These are phyloP conservation scores for Bromus sterilis DNA, from an alignment of 176 grass and related monocot genomes.

Conservation along the genomic window DNA sequence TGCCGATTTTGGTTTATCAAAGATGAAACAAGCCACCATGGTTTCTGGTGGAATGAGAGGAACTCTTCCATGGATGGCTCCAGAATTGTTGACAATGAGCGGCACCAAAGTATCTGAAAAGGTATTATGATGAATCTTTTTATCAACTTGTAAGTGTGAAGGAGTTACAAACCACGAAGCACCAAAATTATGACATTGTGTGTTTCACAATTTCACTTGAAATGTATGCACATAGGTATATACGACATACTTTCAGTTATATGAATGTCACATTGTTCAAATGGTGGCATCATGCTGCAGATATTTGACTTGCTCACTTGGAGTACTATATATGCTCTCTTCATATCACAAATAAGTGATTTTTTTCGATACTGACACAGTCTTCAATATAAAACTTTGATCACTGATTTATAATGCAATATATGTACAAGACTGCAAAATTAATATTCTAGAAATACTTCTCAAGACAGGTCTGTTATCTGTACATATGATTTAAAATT, in stretches of 20 bases:
- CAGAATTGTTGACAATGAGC: conserved; percentile 59
- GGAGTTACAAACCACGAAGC: not conserved
- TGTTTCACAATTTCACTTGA: not conserved
- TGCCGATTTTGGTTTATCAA: conserved; percentile 93
- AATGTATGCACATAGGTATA: not conserved
- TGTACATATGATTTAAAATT: too few relatives aligned
- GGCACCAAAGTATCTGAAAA: conserved; percentile 78
- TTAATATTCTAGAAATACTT: too few relatives aligned
- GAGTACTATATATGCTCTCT: not conserved
- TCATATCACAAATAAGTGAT: not conserved
- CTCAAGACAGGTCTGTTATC: too few relatives aligned
- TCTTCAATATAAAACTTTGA: too few relatives aligned
- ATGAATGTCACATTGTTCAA: not conserved
- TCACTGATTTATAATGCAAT: too few relatives aligned
- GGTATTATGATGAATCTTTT: conserved; percentile 38
- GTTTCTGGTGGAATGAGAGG: conserved; percentile 97
- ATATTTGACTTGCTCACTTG: not conserved
- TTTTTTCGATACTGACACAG: not conserved
- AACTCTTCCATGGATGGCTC: conserved; percentile 99
- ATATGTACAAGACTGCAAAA: too few relatives aligned
- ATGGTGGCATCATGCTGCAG: not conserved
- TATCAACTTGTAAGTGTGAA: not conserved
- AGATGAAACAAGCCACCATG: conserved; percentile 84
- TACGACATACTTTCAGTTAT: not conserved
- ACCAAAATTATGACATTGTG: not conserved